Evolutionary conservation across 805 yeast species (phyloP).

Genomic region (Starmerella bombicola): DNA sequence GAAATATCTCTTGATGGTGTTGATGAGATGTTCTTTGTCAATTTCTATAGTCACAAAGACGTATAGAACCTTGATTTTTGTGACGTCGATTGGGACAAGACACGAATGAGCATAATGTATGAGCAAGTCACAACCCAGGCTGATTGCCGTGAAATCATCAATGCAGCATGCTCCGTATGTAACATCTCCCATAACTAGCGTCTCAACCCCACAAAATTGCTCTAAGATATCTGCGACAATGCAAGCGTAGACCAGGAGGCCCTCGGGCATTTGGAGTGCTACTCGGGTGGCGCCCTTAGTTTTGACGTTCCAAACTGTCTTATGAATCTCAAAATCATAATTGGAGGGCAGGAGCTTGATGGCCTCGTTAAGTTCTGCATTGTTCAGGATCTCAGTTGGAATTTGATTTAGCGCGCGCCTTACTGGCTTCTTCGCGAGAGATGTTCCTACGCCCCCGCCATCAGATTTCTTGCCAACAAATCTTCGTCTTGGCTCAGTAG

Average conservation of each 20-base stretch:
- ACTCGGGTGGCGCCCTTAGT: slow-evolving; percentile 67
- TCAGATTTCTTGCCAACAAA: slow-evolving; percentile 47
- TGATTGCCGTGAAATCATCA: slow-evolving; percentile 88
- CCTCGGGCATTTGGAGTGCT: slow-evolving; percentile 96
- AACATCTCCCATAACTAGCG: slow-evolving; percentile 95
- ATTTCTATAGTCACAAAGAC: slow-evolving; percentile 88
- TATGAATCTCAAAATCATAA: slow-evolving; percentile 91
- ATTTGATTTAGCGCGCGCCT: slow-evolving; percentile 58
- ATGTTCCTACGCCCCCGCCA: slow-evolving; percentile 3
- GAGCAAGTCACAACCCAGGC: slow-evolving; percentile 85
- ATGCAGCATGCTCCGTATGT: slow-evolving; percentile 98
- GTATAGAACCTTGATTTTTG: slow-evolving; percentile 81
- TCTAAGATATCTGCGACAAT: slow-evolving; percentile 84
- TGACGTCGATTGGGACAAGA: slow-evolving; percentile 86
- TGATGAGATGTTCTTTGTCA: slow-evolving; percentile 68
- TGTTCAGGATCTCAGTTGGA: slow-evolving; percentile 72
- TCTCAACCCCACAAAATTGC: slow-evolving; percentile 78
- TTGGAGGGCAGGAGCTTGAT: slow-evolving; percentile 72
- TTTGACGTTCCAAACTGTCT: slow-evolving; percentile 84
- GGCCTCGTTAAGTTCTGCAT: slow-evolving; percentile 73
- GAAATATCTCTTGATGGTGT: slow-evolving; percentile 65
- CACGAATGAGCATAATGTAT: slow-evolving; percentile 97
- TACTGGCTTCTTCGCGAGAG: slow-evolving; percentile 25
- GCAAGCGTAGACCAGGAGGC: slow-evolving; percentile 74
- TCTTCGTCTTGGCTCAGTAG: slow-evolving; percentile 32